Evolutionary conservation across 2,329 filamentous ascomycete species (phyloP).

Genomic region (Bisporella sp.): DNA sequence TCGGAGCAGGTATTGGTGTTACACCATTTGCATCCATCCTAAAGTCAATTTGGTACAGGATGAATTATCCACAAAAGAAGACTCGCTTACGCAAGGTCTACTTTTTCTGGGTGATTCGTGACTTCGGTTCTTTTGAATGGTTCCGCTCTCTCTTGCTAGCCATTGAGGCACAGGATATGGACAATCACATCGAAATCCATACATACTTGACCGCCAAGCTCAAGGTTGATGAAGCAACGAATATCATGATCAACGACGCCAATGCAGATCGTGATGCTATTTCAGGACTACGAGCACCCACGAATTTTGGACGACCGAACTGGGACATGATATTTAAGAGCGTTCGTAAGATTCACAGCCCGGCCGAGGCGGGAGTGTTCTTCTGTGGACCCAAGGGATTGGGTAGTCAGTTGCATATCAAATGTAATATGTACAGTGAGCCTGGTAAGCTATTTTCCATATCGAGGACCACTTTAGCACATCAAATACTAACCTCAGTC

Average conservation of each 20-base stretch:
- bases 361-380: conserved; percentile 70
- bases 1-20: conserved; percentile 76
- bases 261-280: conserved; percentile 80
- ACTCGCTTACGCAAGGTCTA: conserved; percentile 79
- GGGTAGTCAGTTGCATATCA: conserved; percentile 70
- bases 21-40: conserved; percentile 83
- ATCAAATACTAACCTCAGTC: conserved; percentile 5
- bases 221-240: conserved; percentile 77
- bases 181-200: conserved; percentile 82
- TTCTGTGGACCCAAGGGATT: conserved; percentile 80
- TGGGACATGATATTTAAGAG: conserved; percentile 88
- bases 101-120: conserved; percentile 88
- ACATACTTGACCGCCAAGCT: conserved; percentile 84
- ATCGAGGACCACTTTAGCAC: neutral
- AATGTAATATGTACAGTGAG: conserved; percentile 84
- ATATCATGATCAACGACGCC: conserved; percentile 89
- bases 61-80: conserved; percentile 79
- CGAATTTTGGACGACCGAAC: conserved; percentile 80
- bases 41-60: conserved; percentile 89
- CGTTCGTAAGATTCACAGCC: conserved; percentile 70
- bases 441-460: conserved; percentile 54
- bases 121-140: conserved; percentile 86
- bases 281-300: conserved; percentile 73
- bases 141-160: conserved; percentile 77
- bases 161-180: conserved; percentile 79